Conservation (phyloP, 129 eudicot genomes). For the Flaveria ramosissima region DNA sequence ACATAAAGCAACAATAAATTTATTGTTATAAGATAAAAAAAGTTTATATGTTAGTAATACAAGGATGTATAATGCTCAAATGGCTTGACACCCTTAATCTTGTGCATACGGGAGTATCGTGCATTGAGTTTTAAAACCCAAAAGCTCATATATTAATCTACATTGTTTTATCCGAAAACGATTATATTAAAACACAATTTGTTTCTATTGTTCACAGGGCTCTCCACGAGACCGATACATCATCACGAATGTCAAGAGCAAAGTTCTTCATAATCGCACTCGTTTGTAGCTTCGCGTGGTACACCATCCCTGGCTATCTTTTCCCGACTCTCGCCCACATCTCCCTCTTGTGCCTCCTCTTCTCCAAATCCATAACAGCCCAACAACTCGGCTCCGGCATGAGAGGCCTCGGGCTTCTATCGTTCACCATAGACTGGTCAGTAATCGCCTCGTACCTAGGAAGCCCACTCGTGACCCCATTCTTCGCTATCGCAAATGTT, state of each 20-base stretch:
- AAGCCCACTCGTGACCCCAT: constrained; percentile 61
- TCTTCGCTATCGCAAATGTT: constrained; percentile 51
- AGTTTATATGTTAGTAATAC: too few species aligned
- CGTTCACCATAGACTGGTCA: constrained; percentile 62
- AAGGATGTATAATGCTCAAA: too few species aligned
- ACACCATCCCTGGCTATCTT: constrained; percentile 59
- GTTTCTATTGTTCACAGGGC: constrained; percentile 37
- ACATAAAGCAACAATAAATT: too few species aligned
- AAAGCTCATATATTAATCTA: background rate
- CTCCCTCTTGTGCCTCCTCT: constrained; percentile 44
- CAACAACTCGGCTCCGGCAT: constrained; percentile 70
- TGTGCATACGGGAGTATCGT: too few species aligned
- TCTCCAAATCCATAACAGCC: constrained; percentile 42
- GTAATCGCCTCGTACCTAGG: constrained; percentile 50
- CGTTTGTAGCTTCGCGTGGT: constrained; percentile 59
- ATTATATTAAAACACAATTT: too few species aligned
- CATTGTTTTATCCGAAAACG: background rate
- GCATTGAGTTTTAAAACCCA: too few species aligned
- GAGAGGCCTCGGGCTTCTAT: constrained; percentile 54
- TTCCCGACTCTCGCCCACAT: constrained; percentile 46
- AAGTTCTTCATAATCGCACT: constrained; percentile 62
- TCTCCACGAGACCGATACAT: constrained; percentile 53
- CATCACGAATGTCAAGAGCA: constrained; percentile 39
- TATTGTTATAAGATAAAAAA: too few species aligned
- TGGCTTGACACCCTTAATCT: too few species aligned